Conservation (phyloP, 164 flowering plant genomes). For the Taxillus chinensis region DNA sequence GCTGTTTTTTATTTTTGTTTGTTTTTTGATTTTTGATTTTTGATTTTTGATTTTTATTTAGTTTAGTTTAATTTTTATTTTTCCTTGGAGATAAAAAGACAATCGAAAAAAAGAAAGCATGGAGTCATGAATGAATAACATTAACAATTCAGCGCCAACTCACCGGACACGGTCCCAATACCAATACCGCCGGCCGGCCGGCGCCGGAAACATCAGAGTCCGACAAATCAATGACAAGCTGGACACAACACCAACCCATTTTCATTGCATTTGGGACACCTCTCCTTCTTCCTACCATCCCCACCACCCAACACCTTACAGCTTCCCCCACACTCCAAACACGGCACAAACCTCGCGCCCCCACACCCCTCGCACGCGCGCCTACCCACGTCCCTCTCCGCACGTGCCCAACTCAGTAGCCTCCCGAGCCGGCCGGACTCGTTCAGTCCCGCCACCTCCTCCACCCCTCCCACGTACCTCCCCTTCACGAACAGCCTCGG, state of each 20-base stretch:
- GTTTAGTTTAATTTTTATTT: too few relatives aligned
- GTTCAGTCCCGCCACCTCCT: constrained; percentile 61
- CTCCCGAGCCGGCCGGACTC: constrained; percentile 58
- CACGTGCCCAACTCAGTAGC: constrained; percentile 37
- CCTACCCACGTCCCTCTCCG: constrained; percentile 51
- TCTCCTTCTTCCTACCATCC: constrained; percentile 21
- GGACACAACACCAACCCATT: constrained; percentile 83
- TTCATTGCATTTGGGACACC: constrained; percentile 76
- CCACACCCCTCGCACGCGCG: constrained; percentile 81
- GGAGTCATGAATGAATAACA: not conserved
- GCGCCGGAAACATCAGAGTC: not conserved
- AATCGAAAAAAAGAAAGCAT: too few relatives aligned
- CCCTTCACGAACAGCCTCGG: constrained; percentile 90
- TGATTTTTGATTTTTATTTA: too few relatives aligned
- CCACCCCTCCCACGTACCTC: constrained; percentile 79
- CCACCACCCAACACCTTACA: constrained; percentile 52
- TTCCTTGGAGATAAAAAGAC: too few relatives aligned
- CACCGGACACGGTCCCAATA: not conserved
- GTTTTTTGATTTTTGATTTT: too few relatives aligned
- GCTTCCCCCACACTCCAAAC: constrained; percentile 87
- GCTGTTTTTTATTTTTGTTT: too few relatives aligned
- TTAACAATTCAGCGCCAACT: not conserved
- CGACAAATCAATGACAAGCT: constrained; percentile 28
- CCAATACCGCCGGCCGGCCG: not conserved
- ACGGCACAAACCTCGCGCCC: constrained; percentile 77